Evolutionary conservation across 129 eudicot genomes (phyloP), one percentile per base, ranked within the genome.

Genomic region (Flaveria ramosissima): DNA sequence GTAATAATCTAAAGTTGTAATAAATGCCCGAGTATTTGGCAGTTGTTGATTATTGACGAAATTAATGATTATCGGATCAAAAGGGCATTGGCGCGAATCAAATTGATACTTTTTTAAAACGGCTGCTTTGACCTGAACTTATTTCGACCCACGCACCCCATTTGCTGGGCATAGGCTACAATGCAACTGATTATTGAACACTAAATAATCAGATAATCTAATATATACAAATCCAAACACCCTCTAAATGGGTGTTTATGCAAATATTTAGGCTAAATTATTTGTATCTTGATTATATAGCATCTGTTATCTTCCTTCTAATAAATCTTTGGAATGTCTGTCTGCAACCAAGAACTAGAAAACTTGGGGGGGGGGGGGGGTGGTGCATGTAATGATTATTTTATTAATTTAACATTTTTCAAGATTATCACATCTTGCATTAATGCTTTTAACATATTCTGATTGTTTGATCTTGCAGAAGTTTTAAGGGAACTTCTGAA

Each of bases 401-500:
- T 60, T 6, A 14, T 27, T 2, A 63, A 36, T 3, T 1, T 27
- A 3, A 63, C 17, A 9, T 13, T 15, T 82, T 65, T n/a, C 43
- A 47, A 39, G 48, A 43, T 63, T 7, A 61, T 42, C 7, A 5
- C 68, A 27, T 23, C 46, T 17, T 70, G 60, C 65, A 57, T 36
- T 7, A 42, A 3, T 23, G 26, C 21, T 42, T 16, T 77, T 5
- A 71, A 17, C 65, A 14, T 70, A 16, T 9, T 64, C 23, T 52
- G 53, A 30, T 70, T 10, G 1, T 72, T 26, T 73, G 56, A 42
- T 74, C 61, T 47, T 81, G 84, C 94, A 95, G 99, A 89, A 17
- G 87, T 95, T 56, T 73, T 95, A 45, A 83, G 76, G 83, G 97
- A 91, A 55, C 88, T 95, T 63, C 77, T 89, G 77, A 79, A 60